Percentiles rank a stretch among this genome's conserved stretches.
Evolutionary conservation across 2,329 filamentous ascomycete species (phyloP).

Genomic region (Gliomastix tumulicola): DNA sequence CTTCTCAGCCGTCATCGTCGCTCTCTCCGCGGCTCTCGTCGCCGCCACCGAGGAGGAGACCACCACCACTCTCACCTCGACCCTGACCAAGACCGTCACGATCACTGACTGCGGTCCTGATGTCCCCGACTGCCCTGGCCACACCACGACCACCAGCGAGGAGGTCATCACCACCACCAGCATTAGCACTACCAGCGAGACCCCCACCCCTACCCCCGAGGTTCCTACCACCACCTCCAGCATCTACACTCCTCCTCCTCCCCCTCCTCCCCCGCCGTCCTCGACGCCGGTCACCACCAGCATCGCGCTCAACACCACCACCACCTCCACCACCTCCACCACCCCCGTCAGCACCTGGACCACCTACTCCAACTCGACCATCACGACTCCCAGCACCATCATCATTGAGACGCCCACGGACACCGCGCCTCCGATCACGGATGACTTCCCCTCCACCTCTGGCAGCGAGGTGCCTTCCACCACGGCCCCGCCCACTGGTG

Average conservation of each 20-base stretch:
- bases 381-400: conserved; percentile 5
- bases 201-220: conserved; percentile 5
- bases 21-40: conserved; percentile 28
- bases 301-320: conserved; percentile 16
- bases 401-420: background rate
- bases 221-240: conserved; percentile 24
- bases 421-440: background rate
- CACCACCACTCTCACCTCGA: conserved; percentile 35
- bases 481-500: conserved; percentile 14
- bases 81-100: conserved; percentile 34
- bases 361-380: conserved; percentile 9
- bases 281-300: conserved; percentile 11
- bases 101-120: conserved; percentile 39
- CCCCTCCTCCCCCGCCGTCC: conserved; percentile 9
- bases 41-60: conserved; percentile 22
- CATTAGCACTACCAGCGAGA: conserved; percentile 5
- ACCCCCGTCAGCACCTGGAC: conserved; percentile 7
- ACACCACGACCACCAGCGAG: conserved; percentile 13
- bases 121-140: conserved; percentile 33
- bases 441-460: background rate
- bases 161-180: conserved; percentile 5
- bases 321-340: conserved; percentile 8
- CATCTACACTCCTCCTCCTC: conserved; percentile 22
- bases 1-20: conserved; percentile 31
- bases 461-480: conserved; percentile 3